Evolutionary conservation across 306 rosid genomes (phyloP).

Genomic region (peach (Prunus persica)): DNA sequence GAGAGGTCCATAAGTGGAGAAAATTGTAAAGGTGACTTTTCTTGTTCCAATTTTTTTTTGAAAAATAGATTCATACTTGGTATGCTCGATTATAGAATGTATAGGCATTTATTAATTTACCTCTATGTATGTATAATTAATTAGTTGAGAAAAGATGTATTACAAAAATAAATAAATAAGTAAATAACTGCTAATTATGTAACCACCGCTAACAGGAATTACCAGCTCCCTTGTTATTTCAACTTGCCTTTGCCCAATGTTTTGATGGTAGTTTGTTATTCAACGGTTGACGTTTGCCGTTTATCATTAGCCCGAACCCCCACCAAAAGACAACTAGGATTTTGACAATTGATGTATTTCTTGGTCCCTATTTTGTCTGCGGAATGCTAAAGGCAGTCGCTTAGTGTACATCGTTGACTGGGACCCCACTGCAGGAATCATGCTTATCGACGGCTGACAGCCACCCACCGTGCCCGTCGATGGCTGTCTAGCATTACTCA

Average conservation of each 20-base stretch:
- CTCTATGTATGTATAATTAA: background rate
- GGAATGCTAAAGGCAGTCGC: background rate
- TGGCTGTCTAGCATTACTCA: no score
- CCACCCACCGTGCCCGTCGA: background rate
- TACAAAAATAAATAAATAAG: background rate
- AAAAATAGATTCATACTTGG: background rate
- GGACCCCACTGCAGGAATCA: background rate
- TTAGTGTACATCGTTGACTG: background rate
- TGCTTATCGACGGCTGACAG: no score
- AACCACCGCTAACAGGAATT: background rate
- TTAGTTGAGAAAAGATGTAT: background rate
- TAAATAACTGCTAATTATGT: background rate
- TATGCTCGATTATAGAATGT: constrained; percentile 11
- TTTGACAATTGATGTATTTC: background rate
- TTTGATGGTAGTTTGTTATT: background rate
- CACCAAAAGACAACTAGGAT: background rate
- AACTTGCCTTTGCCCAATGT: background rate
- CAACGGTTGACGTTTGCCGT: background rate
- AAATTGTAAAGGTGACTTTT: constrained; percentile 10
- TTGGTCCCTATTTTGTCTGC: background rate
- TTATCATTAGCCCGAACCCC: background rate
- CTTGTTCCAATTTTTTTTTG: background rate
- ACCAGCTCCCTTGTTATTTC: background rate
- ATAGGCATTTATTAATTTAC: background rate
- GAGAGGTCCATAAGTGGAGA: constrained; percentile 19